A percentile compares a stretch with the other conserved stretches of the same genome.
These are phyloP conservation scores for Annona squamosa DNA, from an alignment of 164 flowering plant genomes.

Conservation along the genomic window DNA sequence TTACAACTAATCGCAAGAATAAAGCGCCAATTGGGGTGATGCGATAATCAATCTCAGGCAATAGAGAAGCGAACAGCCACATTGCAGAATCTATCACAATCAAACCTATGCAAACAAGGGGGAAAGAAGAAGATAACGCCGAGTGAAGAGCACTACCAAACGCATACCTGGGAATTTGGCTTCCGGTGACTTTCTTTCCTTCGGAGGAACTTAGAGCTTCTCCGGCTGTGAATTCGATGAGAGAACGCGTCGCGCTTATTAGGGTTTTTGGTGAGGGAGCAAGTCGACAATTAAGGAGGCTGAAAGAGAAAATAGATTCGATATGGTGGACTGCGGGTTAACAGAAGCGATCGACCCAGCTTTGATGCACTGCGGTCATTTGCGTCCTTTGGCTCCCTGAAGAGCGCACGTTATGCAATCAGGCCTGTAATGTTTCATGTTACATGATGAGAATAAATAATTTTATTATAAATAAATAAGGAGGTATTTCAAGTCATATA, in stretches of 20 bases:
- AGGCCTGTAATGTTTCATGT: too few species aligned
- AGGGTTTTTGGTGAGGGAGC: neutral
- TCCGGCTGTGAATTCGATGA: neutral
- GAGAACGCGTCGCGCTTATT: neutral
- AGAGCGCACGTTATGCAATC: too few species aligned
- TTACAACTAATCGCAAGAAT: neutral
- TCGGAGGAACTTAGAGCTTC: neutral
- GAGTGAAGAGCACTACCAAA: neutral
- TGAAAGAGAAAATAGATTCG: neutral
- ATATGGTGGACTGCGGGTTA: neutral
- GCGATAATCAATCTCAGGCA: neutral
- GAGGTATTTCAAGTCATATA: too few species aligned
- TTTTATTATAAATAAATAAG: too few species aligned
- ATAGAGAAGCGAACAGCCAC: neutral
- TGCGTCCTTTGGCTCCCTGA: neutral
- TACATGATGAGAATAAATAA: too few species aligned
- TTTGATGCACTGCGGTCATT: neutral
- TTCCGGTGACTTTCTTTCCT: neutral
- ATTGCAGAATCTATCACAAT: neutral
- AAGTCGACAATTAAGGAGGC: neutral
- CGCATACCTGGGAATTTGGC: neutral
- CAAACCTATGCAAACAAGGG: neutral
- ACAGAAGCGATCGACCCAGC: neutral
- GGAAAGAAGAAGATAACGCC: neutral
- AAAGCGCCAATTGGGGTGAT: neutral